Evolutionary conservation across 371 early-diverging fungal genomes (phyloP).

Genomic region (Rhizomucor pusillus): DNA sequence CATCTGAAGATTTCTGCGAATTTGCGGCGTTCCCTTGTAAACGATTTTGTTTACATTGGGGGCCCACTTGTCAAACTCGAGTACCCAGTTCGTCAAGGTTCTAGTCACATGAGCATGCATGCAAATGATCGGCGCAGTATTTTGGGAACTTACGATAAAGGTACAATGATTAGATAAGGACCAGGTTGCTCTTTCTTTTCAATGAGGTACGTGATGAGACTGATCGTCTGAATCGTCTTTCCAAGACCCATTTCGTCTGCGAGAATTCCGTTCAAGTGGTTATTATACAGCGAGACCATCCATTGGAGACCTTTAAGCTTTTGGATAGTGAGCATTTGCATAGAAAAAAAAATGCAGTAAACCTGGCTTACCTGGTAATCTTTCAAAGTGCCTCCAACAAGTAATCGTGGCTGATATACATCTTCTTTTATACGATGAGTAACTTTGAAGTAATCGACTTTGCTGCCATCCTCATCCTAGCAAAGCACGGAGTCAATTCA

Average conservation of each 20-base stretch:
- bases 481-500: neutral
- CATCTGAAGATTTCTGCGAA: conserved; percentile 72
- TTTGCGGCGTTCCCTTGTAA: conserved; percentile 84
- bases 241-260: conserved; percentile 99
- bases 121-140: neutral
- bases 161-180: conserved; percentile 93
- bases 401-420: conserved; percentile 77
- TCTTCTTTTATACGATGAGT: conserved; percentile 86
- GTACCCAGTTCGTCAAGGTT: conserved; percentile 95
- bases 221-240: conserved; percentile 98
- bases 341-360: neutral
- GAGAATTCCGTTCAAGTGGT: conserved; percentile 95
- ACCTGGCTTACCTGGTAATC: conserved; percentile 81
- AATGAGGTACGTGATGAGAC: conserved; percentile 92
- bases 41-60: conserved; percentile 86
- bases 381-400: conserved; percentile 92
- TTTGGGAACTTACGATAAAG: conserved; percentile 73
- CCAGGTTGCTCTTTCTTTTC: conserved; percentile 90
- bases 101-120: conserved; percentile 9
- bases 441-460: conserved; percentile 82
- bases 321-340: neutral
- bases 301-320: conserved; percentile 95
- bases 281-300: conserved; percentile 98
- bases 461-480: conserved; percentile 34
- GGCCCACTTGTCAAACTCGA: conserved; percentile 98